Conservation (phyloP, 306 rosid genomes). For the Vicia faba region DNA sequence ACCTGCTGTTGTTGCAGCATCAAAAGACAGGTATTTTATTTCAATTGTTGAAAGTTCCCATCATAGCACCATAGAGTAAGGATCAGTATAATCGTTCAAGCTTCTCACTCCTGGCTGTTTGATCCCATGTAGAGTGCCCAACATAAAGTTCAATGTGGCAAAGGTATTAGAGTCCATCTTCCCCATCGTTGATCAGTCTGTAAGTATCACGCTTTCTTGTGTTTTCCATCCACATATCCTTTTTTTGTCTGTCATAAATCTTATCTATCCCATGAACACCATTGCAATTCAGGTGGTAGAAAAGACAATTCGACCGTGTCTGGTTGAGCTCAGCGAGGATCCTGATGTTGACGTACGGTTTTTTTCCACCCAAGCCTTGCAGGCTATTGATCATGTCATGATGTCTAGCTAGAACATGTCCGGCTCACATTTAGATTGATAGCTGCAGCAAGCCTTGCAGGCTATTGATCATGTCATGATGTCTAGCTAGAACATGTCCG, state of each 20-base stretch:
- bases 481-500: constrained; percentile 61
- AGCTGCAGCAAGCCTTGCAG: constrained; percentile 92
- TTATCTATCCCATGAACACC: constrained; percentile 30
- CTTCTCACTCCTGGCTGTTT: constrained; percentile 41
- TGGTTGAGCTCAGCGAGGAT: constrained; percentile 92
- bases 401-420: constrained; percentile 72
- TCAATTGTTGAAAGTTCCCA: neutral
- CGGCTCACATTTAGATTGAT: too few species aligned
- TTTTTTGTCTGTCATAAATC: constrained; percentile 7
- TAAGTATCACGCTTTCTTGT: constrained; percentile 46
- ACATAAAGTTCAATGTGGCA: constrained; percentile 91
- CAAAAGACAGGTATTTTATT: constrained; percentile 78
- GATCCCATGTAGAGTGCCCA: constrained; percentile 69
- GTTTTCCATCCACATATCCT: constrained; percentile 10
- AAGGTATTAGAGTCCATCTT: constrained; percentile 89
- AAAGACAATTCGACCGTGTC: constrained; percentile 78
- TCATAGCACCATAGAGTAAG: neutral
- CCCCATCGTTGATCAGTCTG: constrained; percentile 92
- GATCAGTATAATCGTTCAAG: constrained; percentile 22
- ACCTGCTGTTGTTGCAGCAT: constrained; percentile 68
- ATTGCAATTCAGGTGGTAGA: constrained; percentile 73
- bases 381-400: constrained; percentile 82
- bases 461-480: constrained; percentile 85
- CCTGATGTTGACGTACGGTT: constrained; percentile 95
- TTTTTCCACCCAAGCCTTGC: constrained; percentile 87